Evolutionary conservation across 176 grass and related monocot species (phyloP), one percentile per base, ranked within the genome.

Genomic region (Elymus sibiricus): DNA sequence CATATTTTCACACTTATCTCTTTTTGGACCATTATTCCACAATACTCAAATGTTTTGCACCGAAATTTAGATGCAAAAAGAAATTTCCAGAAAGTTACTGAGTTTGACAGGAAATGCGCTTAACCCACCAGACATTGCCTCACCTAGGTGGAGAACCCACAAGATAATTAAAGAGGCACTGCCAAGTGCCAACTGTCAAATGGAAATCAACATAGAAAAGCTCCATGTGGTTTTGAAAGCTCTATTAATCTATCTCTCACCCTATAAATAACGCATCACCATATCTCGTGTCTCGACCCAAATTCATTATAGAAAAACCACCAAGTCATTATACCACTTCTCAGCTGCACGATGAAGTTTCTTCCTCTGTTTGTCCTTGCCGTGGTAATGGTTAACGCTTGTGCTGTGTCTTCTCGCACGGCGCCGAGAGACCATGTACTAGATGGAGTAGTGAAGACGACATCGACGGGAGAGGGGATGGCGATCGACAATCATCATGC

Each of bases 401-500:
- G 13, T 7, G 12, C 58, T 7, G 53, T 56, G 5, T 26, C 58
- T 4, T 55, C 44, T 46, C 55, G 61, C 34, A 47, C 31, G 24
- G n/a, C 21, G 12, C 42, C 8, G 25, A 25, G 24, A 1, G 25
- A n/a, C 1, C 25, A 46, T 9, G 40, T 31, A 11, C 15, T 27
- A 0, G n/a, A 77, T 22, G 74, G 19, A 10, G 21, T 38, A 5
- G 19, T 79, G 42, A 90, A 63, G 79, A 60, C 16, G 7, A 69
- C 25, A 73, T 40, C 29, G 38, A 76, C 28, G 0, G 73, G 13
- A 3, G 53, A 90, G 6, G 84, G 86, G 24, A 77, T 82, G 5
- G 44, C 44, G 0, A 80, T 86, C 1, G 67, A 89, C 78, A 93
- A 85, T 83, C 88, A 88, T 5, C 89, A 90, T 59, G 84, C 74